Base-by-base conservation (phyloP, 768 basidiomycete species). In the Dioszegia crocea region DNA sequence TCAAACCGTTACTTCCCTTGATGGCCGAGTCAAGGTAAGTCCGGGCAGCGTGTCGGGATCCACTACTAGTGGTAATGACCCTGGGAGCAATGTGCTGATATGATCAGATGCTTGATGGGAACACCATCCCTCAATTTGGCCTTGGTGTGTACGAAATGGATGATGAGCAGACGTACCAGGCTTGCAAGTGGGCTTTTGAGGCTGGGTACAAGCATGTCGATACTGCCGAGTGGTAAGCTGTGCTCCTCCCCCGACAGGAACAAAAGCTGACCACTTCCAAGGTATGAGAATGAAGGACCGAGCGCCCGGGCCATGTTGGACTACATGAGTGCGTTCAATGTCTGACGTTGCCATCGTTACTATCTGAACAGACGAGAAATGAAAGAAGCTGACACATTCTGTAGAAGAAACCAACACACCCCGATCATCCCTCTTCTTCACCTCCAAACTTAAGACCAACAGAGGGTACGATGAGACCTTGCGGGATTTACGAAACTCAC, bases 141-240 rank as follows among this genome's bases (percentile, higher is more conserved):
- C 82, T 86, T 50, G 86, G 84, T 76, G 76, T 68, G 72, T 87
- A 87, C 75, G 84, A 86, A 70, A 80, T 86, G 72, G 78, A 80
- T n/a, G 84, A 84, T 29, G 70, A 78, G 24, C 80, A 82, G 65
- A 83, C 84, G 0, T 84, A 84, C 67, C 71, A 81, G 39, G 80
- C 81, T 43, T 83, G 86, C 17, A 82, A 75, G 27, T 83, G 80
- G 79, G 86, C 86, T 2, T 78, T 87, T 12, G 83, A 87, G 80
- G 84, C 84, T 36, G 85, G 86, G 4, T 86, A 86, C 76, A 82
- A 83, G 47, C 84, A 84, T 68, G 81, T 87, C 57, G 85, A 78
- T 58, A 75, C 73, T 44, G 77, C 76, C 79, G 73, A 79, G 80
- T 79, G 77, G 76, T 66, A 16, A 48, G 65, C 48, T n/a, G 16